These are phyloP conservation scores for Cordyceps cicadae DNA, from an alignment of 2,329 filamentous ascomycete species.

Conservation along the genomic window DNA sequence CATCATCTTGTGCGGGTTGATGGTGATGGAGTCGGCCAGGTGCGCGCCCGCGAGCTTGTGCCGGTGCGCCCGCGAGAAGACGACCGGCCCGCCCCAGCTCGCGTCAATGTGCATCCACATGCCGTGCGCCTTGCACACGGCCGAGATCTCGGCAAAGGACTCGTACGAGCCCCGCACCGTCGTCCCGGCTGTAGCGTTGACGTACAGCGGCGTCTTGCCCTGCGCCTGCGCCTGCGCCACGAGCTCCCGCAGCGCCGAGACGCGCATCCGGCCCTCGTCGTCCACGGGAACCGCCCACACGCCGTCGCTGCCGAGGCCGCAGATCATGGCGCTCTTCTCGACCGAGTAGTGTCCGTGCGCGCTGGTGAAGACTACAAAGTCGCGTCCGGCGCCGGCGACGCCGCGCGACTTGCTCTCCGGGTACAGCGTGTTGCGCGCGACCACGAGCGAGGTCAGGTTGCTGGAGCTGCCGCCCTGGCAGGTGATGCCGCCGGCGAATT, in stretches of 20 bases:
- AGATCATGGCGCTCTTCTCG: constrained; percentile 88
- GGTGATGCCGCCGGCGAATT: constrained; percentile 63
- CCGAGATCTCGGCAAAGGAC: constrained; percentile 61
- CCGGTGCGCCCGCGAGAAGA: constrained; percentile 61
- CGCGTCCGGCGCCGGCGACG: constrained; percentile 61
- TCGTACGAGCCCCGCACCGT: constrained; percentile 90
- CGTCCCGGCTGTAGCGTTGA: constrained; percentile 91
- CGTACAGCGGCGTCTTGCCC: constrained; percentile 80
- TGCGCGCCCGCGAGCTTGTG: constrained; percentile 61
- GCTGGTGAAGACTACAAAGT: constrained; percentile 80
- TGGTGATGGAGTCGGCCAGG: constrained; percentile 70
- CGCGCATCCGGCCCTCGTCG: constrained; percentile 60
- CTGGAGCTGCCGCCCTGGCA: constrained; percentile 78
- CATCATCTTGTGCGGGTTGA: constrained; percentile 98
- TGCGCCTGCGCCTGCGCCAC: constrained; percentile 53
- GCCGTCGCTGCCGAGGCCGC: constrained; percentile 68
- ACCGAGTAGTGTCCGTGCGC: constrained; percentile 89
- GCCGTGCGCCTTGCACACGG: constrained; percentile 60
- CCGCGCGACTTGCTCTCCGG: constrained; percentile 68
- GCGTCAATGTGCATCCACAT: constrained; percentile 93
- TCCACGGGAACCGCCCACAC: constrained; percentile 74
- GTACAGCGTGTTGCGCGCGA: constrained; percentile 79
- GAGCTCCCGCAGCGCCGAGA: constrained; percentile 53
- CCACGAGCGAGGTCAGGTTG: constrained; percentile 76
- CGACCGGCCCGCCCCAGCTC: constrained; percentile 78